Evolutionary conservation across 2,329 filamentous ascomycete species (phyloP), one percentile per base, ranked within the genome.

Genomic region (Apiospora kogelbergensis): DNA sequence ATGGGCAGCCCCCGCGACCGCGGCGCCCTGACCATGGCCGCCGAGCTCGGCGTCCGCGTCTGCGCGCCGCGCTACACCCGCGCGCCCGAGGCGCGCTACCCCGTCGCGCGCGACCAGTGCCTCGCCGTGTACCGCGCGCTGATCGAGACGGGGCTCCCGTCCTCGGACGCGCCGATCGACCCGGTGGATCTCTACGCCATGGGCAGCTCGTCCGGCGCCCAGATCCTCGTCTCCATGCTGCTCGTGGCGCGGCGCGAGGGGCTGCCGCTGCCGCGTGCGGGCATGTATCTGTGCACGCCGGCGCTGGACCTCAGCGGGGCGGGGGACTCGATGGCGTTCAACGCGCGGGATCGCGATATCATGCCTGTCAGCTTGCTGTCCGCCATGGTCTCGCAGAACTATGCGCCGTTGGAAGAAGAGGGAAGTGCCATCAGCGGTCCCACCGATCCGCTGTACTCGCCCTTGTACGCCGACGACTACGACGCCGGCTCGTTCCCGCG

Each of bases 1-100:
- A n/a, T 63, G 57, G 57, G 57, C 57, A 41, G 57, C 57, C 24
- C 57, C 13, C 57, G 57, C 15, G 57, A 63, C 57, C 57, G 57
- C 24, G 57, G 30, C 30, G 33, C 57, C 4, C 57, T 63, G 30
- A 63, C 30, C 57, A 63, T 63, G 57, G 57, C 33, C 17, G 57
- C 30, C 26, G 57, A 63, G 57, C 57, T 63, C 13, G 57, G 57
- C 3, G 57, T 63, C 13, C 17, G 57, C 57, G 57, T 63, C 57
- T 63, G 40, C 57, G n/a, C 57, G 30, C 17, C n/a, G 17, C 30
- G n/a, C 30, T 63, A 63, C 57, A 41, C 57, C 30, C 11, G 24
- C 6, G 57, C 57, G 5, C 57, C 57, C 33, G 57, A 63, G 57
- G 57, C 33, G 57, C 17, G 57, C 6, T 63, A 63, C 33, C 57